These are phyloP conservation scores for Cordyceps pruinosa DNA, from an alignment of 2,329 filamentous ascomycete species.

Conservation along the genomic window DNA sequence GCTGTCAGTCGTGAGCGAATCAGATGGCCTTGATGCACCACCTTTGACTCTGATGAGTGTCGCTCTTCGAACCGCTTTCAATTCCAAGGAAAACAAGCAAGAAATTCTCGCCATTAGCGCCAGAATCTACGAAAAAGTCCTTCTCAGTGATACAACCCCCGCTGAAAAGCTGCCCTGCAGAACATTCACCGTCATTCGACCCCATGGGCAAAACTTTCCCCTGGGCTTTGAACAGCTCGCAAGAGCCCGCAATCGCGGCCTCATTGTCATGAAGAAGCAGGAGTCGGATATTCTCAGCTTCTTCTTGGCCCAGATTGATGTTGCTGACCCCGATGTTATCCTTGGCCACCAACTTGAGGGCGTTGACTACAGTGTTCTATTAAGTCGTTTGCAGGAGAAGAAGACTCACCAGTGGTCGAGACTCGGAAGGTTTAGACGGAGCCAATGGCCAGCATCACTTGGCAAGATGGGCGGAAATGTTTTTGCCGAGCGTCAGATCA, in stretches of 20 bases:
- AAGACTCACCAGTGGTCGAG: conserved; percentile 94
- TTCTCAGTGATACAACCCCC: conserved; percentile 77
- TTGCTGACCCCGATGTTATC: conserved; percentile 86
- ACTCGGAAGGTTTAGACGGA: conserved; percentile 76
- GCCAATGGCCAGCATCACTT: conserved; percentile 80
- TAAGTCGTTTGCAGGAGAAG: conserved; percentile 80
- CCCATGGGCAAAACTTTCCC: conserved; percentile 68
- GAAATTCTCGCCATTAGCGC: conserved; percentile 90
- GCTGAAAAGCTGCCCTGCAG: conserved; percentile 83
- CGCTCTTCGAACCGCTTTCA: conserved; percentile 79
- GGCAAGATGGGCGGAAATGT: conserved; percentile 82
- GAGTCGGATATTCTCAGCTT: conserved; percentile 81
- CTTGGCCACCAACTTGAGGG: conserved; percentile 95
- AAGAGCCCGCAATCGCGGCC: conserved; percentile 64
- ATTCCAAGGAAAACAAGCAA: conserved; percentile 89
- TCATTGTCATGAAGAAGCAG: conserved; percentile 73
- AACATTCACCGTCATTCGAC: conserved; percentile 87
- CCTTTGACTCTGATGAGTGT: conserved; percentile 95
- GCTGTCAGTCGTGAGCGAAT: conserved; percentile 66
- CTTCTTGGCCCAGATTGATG: conserved; percentile 82
- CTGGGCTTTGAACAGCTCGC: conserved; percentile 77
- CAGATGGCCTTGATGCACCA: conserved; percentile 74
- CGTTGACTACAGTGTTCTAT: conserved; percentile 85
- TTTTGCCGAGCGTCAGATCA: conserved; percentile 85
- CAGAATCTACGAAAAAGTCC: conserved; percentile 86